Percentiles rank a stretch among this genome's conserved stretches.
phyloP scores from a whole-genome alignment of 2,329 filamentous ascomycete genomes.

The Nigrospora osmanthi region DNA sequence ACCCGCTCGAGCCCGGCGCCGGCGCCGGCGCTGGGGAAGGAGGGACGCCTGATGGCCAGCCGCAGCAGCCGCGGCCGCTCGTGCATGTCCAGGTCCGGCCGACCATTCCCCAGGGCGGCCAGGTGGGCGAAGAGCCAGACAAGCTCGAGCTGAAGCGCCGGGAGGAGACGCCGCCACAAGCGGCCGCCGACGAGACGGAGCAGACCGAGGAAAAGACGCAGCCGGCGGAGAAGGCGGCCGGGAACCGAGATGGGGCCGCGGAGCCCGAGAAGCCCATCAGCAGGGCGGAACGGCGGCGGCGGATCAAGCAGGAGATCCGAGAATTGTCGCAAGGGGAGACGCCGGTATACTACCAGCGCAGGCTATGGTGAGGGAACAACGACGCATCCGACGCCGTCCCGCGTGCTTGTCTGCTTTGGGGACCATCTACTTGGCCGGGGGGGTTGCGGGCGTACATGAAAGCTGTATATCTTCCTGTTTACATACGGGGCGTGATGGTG shows the following conservation, averaged over 20 bases:
- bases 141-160: slow-evolving; percentile 4
- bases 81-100: background rate
- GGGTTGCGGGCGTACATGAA: too few relatives aligned
- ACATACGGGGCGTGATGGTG: too few relatives aligned
- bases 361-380: slow-evolving; percentile 36
- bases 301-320: slow-evolving; percentile 51
- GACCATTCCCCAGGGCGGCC: background rate
- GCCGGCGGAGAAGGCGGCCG: slow-evolving; percentile 9
- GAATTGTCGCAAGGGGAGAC: slow-evolving; percentile 35
- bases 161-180: slow-evolving; percentile 2
- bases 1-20: slow-evolving; percentile 2
- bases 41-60: background rate
- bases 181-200: slow-evolving; percentile 7
- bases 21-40: background rate
- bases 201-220: slow-evolving; percentile 23
- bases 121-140: background rate
- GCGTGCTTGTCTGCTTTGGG: too few relatives aligned
- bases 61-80: background rate
- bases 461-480: too few relatives aligned
- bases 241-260: slow-evolving; percentile 22
- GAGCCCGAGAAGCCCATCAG: slow-evolving; percentile 39
- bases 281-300: slow-evolving; percentile 43
- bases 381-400: too few relatives aligned
- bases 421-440: too few relatives aligned
- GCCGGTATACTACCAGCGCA: slow-evolving; percentile 45